Base-by-base conservation (phyloP, 2,329 filamentous ascomycete species). In the Hypoxylon sp. region DNA sequence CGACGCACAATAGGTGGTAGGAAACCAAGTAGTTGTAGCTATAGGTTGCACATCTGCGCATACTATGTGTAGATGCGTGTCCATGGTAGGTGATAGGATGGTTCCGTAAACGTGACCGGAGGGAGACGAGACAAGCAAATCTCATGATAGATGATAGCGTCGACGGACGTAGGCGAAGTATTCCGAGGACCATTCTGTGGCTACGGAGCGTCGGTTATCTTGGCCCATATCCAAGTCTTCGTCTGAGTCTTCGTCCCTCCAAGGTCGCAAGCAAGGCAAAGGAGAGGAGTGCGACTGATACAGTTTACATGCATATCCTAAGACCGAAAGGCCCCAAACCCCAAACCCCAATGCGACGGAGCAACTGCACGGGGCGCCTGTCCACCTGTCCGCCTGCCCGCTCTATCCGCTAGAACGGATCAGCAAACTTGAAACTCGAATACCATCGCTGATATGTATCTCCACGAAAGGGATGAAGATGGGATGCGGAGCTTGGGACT, bases 291-390 rank as follows among this genome's bases (percentile, higher is more conserved):
- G 13, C 38, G 15, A 52, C 43, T 51, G 51, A 59, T 59, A 56
- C n/a, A n/a, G n/a, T n/a, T n/a, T n/a, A n/a, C 26, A 55, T 62
- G 50, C 58, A 63, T 62, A 55, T 29, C 50, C 43, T 58, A 58
- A 63, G n/a, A n/a, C n/a, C n/a, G n/a, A n/a, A n/a, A n/a, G n/a
- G n/a, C n/a, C n/a, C n/a, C n/a, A n/a, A n/a, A n/a, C n/a, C n/a
- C n/a, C n/a, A n/a, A 58, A 49, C 60, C 60, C 60, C 56, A 60
- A 53, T 37, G 26, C 48, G 20, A 46, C 49, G 60, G 60, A 38
- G 53, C 60, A n/a, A n/a, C n/a, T n/a, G n/a, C n/a, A n/a, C n/a
- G n/a, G n/a, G n/a, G n/a, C n/a, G 17, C n/a, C 33, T 20, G 7
- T n/a, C 15, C 3, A 13, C 17, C 37, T 13, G 20, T 13, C 17